A percentile compares a stretch with the other conserved stretches of the same genome.
These are phyloP conservation scores for Cicer bijugum DNA, from an alignment of 306 rosid species.

Conservation along the genomic window DNA sequence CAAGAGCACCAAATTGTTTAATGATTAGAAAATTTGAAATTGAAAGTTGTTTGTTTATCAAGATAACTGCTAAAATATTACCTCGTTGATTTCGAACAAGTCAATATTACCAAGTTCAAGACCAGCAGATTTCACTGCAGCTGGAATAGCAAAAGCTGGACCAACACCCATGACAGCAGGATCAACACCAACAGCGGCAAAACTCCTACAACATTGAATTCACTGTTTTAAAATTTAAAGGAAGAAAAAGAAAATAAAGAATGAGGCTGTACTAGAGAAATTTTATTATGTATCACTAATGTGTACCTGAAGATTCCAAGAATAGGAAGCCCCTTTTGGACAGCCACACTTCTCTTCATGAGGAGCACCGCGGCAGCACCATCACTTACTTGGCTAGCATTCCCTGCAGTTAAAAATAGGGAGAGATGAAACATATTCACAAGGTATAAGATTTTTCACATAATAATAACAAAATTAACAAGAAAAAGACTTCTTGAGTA, in stretches of 20 bases:
- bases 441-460: conserved; percentile 4
- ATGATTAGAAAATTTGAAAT: conserved; percentile 22
- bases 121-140: conserved; percentile 89
- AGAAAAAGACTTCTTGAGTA: conserved; percentile 37
- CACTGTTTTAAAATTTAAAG: neutral
- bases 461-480: conserved; percentile 35
- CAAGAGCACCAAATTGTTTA: conserved; percentile 30
- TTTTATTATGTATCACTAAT: conserved; percentile 4
- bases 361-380: conserved; percentile 97
- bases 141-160: conserved; percentile 91
- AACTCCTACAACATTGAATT: conserved; percentile 67
- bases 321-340: conserved; percentile 81
- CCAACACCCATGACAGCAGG: conserved; percentile 95
- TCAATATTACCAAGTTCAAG: conserved; percentile 72
- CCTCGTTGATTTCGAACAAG: conserved; percentile 91
- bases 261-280: conserved; percentile 9
- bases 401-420: conserved; percentile 58
- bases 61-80: conserved; percentile 34
- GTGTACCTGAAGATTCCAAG: conserved; percentile 79
- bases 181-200: conserved; percentile 90
- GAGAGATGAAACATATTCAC: neutral
- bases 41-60: neutral
- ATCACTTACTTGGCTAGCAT: conserved; percentile 90
- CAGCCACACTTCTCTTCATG: conserved; percentile 84
- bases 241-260: neutral